These are phyloP conservation scores for Termitomyces sp. DNA, from an alignment of 768 basidiomycete species.

Conservation along the genomic window DNA sequence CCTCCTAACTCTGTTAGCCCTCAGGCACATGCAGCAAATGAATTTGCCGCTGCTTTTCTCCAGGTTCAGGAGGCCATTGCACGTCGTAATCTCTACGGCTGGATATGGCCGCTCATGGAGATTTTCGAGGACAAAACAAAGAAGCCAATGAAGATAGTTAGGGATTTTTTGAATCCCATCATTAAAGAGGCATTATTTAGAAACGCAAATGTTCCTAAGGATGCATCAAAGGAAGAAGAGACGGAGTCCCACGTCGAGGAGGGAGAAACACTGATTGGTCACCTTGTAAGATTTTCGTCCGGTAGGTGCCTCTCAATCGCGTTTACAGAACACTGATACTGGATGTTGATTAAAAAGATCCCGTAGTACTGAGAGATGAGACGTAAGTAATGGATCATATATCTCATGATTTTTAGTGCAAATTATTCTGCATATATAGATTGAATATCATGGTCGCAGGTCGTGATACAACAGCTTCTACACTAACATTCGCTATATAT, in stretches of 20 bases:
- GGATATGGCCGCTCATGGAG: conserved; percentile 52
- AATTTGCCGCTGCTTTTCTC: conserved; percentile 45
- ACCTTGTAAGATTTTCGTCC: conserved; percentile 45
- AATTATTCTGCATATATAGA: conserved; percentile 11
- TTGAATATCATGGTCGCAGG: conserved; percentile 48
- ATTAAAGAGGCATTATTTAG: conserved; percentile 44
- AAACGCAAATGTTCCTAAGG: conserved; percentile 5
- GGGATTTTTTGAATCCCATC: conserved; percentile 47
- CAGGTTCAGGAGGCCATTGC: conserved; percentile 40
- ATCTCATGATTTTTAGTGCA: neutral
- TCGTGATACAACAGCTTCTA: conserved; percentile 40
- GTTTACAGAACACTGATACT: neutral
- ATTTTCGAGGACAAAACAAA: conserved; percentile 39
- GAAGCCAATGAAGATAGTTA: conserved; percentile 47
- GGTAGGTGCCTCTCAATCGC: conserved; percentile 19
- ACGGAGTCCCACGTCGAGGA: conserved; percentile 27
- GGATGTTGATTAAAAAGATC: conserved; percentile 21
- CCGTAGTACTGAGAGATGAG: conserved; percentile 44
- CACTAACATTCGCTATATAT: conserved; percentile 37
- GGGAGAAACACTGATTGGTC: conserved; percentile 48
- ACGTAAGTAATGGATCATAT: conserved; percentile 22
- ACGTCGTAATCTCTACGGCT: conserved; percentile 35
- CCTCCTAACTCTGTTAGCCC: conserved; percentile 18
- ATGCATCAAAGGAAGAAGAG: conserved; percentile 20
- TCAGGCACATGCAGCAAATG: conserved; percentile 28